Percentiles rank a stretch among this genome's conserved stretches.
phyloP scores from a whole-genome alignment of 225 moss, liverwort and hornwort species.

The Marchantia paleacea region DNA sequence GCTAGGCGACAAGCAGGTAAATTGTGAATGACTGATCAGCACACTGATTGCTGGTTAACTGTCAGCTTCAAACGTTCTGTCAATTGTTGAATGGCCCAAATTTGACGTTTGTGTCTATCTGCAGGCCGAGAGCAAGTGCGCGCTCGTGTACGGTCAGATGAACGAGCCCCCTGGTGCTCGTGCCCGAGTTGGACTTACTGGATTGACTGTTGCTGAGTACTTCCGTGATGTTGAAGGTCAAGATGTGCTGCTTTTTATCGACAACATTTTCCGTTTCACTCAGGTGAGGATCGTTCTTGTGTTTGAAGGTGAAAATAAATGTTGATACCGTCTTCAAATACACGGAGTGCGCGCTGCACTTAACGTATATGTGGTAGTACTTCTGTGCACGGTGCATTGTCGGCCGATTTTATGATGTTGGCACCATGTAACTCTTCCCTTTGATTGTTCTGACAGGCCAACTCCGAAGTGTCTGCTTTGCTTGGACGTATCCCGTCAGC shows the following conservation, averaged over 20 bases:
- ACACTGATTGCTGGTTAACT: not conserved
- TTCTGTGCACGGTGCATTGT: no score
- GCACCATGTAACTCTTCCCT: not conserved
- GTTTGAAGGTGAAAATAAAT: not conserved
- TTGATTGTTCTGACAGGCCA: constrained; percentile 51
- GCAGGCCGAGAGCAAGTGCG: constrained; percentile 62
- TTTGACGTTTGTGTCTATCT: not conserved
- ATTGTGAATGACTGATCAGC: not conserved
- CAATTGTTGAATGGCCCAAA: not conserved
- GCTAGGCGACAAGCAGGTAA: constrained; percentile 73
- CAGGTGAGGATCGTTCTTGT: constrained; percentile 46
- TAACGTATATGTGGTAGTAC: no score
- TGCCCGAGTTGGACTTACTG: constrained; percentile 74
- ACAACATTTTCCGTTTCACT: constrained; percentile 98
- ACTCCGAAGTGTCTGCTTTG: constrained; percentile 96
- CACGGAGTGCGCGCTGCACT: no score
- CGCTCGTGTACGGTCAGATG: constrained; percentile 68
- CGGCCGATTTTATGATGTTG: no score
- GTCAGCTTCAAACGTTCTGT: not conserved
- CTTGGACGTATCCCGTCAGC: constrained; percentile 95
- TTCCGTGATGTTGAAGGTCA: constrained; percentile 95
- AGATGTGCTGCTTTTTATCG: constrained; percentile 91
- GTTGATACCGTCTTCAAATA: no score
- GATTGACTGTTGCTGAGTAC: constrained; percentile 92
- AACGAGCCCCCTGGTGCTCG: constrained; percentile 68